Evolutionary conservation across 352 stramenopile species (phyloP).

Genomic region (Globisporangium orthogonon): DNA sequence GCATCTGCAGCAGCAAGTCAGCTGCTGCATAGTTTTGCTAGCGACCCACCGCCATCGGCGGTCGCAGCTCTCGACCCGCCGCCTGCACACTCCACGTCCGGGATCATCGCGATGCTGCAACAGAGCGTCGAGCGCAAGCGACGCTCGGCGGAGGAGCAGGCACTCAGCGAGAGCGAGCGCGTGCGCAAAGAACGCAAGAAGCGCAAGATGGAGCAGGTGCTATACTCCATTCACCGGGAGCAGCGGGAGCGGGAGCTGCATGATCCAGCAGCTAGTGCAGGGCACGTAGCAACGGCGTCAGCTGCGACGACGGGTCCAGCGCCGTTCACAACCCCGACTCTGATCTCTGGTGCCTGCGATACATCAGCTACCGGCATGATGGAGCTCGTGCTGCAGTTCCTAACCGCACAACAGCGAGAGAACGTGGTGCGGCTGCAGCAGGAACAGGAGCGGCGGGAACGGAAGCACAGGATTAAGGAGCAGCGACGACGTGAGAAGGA

Average conservation of each 20-base stretch:
- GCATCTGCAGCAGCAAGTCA: not conserved
- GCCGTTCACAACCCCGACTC: too few relatives aligned
- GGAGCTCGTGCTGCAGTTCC: slow-evolving; percentile 46
- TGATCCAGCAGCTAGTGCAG: not conserved
- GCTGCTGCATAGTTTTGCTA: too few relatives aligned
- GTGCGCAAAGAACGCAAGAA: slow-evolving; percentile 57
- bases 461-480: slow-evolving; percentile 21
- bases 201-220: slow-evolving; percentile 46
- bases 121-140: slow-evolving; percentile 49
- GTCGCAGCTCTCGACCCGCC: not conserved
- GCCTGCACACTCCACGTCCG: slow-evolving; percentile 17
- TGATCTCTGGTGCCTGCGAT: not conserved
- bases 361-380: slow-evolving; percentile 24
- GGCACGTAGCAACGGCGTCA: not conserved
- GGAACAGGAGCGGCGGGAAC: slow-evolving; percentile 24
- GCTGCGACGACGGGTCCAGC: not conserved
- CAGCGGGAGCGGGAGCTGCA: slow-evolving; percentile 29
- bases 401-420: slow-evolving; percentile 47
- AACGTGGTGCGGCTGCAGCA: slow-evolving; percentile 21
- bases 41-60: not conserved
- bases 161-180: slow-evolving; percentile 45
- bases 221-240: slow-evolving; percentile 43
- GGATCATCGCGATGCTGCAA: slow-evolving; percentile 45
- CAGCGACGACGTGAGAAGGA: slow-evolving; percentile 29
- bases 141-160: slow-evolving; percentile 35